Evolutionary conservation across 2,329 filamentous ascomycete species (phyloP), one percentile per base, ranked within the genome.

Genomic region (Didymella keratinophila): DNA sequence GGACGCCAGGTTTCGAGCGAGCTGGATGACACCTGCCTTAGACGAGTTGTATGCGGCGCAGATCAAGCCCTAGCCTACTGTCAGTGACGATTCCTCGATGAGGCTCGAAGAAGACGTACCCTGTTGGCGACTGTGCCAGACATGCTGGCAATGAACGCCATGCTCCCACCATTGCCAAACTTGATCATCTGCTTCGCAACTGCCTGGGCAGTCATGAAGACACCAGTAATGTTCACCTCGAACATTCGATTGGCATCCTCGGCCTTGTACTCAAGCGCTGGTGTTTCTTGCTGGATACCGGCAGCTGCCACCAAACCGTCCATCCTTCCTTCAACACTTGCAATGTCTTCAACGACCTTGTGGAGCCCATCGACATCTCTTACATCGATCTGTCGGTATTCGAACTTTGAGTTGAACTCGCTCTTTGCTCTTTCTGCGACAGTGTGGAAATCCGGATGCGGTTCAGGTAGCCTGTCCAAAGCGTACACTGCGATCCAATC

Each of bases 381-480:
- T 18, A 96, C 91, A 72, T 97, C 93, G 59, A 93, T 86, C 64
- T 89, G 87, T 71, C 89, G 87, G 80, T 96, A 96, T 52, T 87
- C 83, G 42, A 95, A 78, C 46, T 83, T 84, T 1, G 87, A 89
- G 65, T 83, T 85, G n/a, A 92, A 82, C 70, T 89, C 86, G 44
- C 84, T 79, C 32, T 79, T 79, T 37, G 90, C 89, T 50, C 86
- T 84, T 62, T 84, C 80, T 50, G 89, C 87, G 53, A 93, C 83
- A 37, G 79, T 78, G 56, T 83, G 83, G 76, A 93, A 95, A 57
- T 87, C 84, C 1, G 83, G 72, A 25, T 83, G 83, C 1, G 87
- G 87, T 52, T 81, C 77, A 5, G 82, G 78, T 23, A 90, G 82
- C 32, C 86, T 81, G 73, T 91, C 89, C 52, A 90, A 80, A 34